These are phyloP conservation scores for Chlamydomonas reinhardtii DNA, from an alignment of 163 green algal species.

Conservation along the genomic window DNA sequence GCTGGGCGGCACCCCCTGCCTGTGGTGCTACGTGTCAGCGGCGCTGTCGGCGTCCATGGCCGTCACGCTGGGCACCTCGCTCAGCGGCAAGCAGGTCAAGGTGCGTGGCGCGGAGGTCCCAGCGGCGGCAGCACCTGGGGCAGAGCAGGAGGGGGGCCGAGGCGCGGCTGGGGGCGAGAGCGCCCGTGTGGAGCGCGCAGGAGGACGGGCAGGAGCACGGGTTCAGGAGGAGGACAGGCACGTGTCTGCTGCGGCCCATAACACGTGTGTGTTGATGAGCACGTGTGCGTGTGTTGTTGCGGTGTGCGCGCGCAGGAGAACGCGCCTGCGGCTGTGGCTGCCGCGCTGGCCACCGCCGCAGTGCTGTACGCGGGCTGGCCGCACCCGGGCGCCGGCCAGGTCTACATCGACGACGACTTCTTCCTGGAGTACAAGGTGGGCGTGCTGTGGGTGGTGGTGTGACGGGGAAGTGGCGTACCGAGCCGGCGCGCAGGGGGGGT, in stretches of 20 bases:
- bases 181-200: too few relatives aligned
- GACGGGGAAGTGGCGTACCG: neutral
- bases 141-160: too few relatives aligned
- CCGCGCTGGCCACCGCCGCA: slow-evolving; percentile 57
- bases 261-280: too few relatives aligned
- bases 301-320: neutral
- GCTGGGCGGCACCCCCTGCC: slow-evolving; percentile 79
- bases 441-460: neutral
- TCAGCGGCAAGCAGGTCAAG: slow-evolving; percentile 49
- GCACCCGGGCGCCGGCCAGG: slow-evolving; percentile 1
- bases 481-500: too few relatives aligned
- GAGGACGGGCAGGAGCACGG: too few relatives aligned
- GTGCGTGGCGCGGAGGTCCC: slow-evolving; percentile 1
- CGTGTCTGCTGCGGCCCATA: too few relatives aligned
- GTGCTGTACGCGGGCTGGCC: slow-evolving; percentile 61
- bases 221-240: too few relatives aligned
- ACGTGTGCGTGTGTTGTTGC: neutral
- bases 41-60: slow-evolving; percentile 74
- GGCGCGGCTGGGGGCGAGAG: too few relatives aligned
- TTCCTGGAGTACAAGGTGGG: slow-evolving; percentile 45
- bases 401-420: slow-evolving; percentile 37
- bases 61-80: slow-evolving; percentile 11
- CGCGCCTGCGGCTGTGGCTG: slow-evolving; percentile 60
- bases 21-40: slow-evolving; percentile 88
- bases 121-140: too few relatives aligned